phyloP scores from a whole-genome alignment of 768 basidiomycete genomes.

The Gloeophyllum trabeum region DNA sequence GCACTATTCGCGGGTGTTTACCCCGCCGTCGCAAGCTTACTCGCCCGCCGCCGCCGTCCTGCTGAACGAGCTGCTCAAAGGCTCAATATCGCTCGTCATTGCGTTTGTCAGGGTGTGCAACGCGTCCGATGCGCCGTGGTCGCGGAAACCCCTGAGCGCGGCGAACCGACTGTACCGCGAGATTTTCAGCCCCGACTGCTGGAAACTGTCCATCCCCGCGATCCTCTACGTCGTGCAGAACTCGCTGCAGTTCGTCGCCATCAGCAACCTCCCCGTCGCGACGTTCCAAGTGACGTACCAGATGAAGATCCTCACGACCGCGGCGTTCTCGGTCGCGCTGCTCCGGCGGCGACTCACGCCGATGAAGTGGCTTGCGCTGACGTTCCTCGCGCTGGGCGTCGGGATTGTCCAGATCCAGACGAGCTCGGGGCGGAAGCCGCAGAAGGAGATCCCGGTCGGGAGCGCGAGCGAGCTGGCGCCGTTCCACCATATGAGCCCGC shows the following conservation, averaged over 20 bases:
- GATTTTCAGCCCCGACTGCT: conserved; percentile 86
- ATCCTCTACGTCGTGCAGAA: conserved; percentile 95
- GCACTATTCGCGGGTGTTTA: conserved; percentile 95
- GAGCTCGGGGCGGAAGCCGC: conserved; percentile 21
- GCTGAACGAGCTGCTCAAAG: conserved; percentile 90
- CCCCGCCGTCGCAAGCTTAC: conserved; percentile 67
- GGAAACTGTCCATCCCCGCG: conserved; percentile 96
- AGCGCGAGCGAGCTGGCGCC: conserved; percentile 58
- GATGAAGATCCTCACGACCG: conserved; percentile 97
- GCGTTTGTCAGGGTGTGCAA: conserved; percentile 50
- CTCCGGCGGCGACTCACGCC: conserved; percentile 63
- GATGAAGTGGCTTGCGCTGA: conserved; percentile 79
- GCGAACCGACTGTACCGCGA: conserved; percentile 47
- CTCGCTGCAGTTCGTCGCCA: conserved; percentile 93
- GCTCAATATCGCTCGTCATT: conserved; percentile 81
- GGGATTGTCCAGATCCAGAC: conserved; percentile 93
- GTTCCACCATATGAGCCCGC: conserved; percentile 66
- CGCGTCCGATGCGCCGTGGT: conserved; percentile 26
- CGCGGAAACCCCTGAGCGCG: conserved; percentile 27
- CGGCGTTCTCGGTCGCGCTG: conserved; percentile 80
- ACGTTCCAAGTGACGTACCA: conserved; percentile 98
- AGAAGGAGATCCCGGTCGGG: conserved; percentile 35
- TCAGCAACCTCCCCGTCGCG: conserved; percentile 89
- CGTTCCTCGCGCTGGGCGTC: conserved; percentile 86
- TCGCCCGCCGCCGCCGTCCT: conserved; percentile 93